phyloP scores from a whole-genome alignment of 345 rosid genomes.

The Cardamine occulta region DNA sequence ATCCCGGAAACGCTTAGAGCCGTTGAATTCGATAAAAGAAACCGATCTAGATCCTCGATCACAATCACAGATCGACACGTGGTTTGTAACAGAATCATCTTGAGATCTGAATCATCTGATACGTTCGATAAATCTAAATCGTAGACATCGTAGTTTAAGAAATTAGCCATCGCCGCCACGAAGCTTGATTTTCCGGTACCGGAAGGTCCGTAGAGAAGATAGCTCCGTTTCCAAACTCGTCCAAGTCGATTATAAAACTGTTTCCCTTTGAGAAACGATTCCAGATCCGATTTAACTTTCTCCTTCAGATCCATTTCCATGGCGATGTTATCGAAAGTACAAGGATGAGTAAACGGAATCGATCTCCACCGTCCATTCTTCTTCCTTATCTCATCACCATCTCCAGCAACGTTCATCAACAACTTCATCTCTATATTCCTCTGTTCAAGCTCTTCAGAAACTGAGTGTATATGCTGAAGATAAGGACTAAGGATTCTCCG shows the following conservation, averaged over 20 bases:
- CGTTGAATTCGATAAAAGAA: slow-evolving; percentile 55
- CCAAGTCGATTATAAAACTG: slow-evolving; percentile 72
- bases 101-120: slow-evolving; percentile 62
- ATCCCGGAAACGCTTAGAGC: slow-evolving; percentile 44
- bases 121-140: slow-evolving; percentile 67
- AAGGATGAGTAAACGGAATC: slow-evolving; percentile 71
- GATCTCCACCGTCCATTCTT: slow-evolving; percentile 71
- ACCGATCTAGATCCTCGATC: slow-evolving; percentile 74
- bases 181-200: slow-evolving; percentile 87
- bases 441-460: slow-evolving; percentile 70
- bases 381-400: slow-evolving; percentile 1
- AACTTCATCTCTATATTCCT: slow-evolving; percentile 59
- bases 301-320: slow-evolving; percentile 71
- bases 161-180: slow-evolving; percentile 77
- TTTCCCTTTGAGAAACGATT: slow-evolving; percentile 63
- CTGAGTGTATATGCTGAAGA: slow-evolving; percentile 82
- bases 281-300: slow-evolving; percentile 70
- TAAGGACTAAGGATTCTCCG: slow-evolving; percentile 77
- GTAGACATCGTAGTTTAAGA: slow-evolving; percentile 67
- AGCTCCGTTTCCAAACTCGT: slow-evolving; percentile 81
- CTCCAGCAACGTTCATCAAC: slow-evolving; percentile 52
- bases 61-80: slow-evolving; percentile 55
- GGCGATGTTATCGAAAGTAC: slow-evolving; percentile 75
- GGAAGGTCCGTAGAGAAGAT: slow-evolving; percentile 68
- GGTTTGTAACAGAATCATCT: slow-evolving; percentile 56